Evolutionary conservation across 225 moss, liverwort and hornwort genomes (phyloP).

Genomic region (Rhytidiadelphus loreus): DNA sequence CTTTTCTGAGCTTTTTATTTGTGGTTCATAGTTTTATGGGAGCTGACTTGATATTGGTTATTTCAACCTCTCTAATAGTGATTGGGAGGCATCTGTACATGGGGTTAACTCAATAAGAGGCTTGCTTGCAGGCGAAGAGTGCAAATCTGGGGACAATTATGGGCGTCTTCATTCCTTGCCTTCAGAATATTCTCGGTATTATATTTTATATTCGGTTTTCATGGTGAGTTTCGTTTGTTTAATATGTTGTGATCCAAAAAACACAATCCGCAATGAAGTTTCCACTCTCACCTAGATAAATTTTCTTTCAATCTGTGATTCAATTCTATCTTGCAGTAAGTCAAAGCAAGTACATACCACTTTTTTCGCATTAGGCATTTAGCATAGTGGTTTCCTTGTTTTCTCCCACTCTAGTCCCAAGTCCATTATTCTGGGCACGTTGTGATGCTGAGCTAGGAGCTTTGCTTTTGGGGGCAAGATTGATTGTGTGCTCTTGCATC

Average conservation of each 20-base stretch:
- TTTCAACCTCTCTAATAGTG: background rate
- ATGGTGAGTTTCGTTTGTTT: conserved; percentile 45
- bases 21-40: background rate
- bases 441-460: background rate
- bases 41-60: background rate
- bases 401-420: background rate
- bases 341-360: background rate
- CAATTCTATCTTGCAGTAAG: background rate
- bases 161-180: conserved; percentile 99
- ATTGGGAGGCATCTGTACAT: background rate
- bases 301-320: background rate
- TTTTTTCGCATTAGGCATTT: background rate
- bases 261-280: background rate
- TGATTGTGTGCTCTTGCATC: background rate
- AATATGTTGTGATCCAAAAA: background rate
- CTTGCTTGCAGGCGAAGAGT: conserved; percentile 63
- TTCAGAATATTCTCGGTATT: conserved; percentile 96
- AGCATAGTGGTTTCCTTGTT: background rate
- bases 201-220: conserved; percentile 99
- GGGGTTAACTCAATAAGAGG: background rate
- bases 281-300: background rate
- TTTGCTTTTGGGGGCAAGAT: background rate
- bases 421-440: background rate
- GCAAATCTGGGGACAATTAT: conserved; percentile 87
- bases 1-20: background rate